phyloP scores from a whole-genome alignment of 2,329 filamentous ascomycete species.

The Scortechinia acanthostroma region DNA sequence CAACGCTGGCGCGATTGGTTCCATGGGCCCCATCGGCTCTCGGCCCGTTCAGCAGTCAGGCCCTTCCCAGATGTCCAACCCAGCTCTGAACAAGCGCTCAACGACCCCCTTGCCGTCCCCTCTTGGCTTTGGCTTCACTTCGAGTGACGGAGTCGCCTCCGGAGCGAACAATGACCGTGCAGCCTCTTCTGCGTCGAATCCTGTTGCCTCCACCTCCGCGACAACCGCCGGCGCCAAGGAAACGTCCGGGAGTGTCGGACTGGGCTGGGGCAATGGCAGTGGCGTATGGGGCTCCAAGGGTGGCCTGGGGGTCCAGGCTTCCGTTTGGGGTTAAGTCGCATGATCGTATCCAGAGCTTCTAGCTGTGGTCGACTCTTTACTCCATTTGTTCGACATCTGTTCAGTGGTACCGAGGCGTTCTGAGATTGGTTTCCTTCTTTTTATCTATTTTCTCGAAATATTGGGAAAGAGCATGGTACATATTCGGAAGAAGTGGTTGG shows the following conservation, averaged over 20 bases:
- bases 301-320: slow-evolving; percentile 79
- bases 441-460: not conserved
- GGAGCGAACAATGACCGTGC: slow-evolving; percentile 38
- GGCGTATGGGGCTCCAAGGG: slow-evolving; percentile 66
- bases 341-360: no score
- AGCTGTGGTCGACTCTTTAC: no score
- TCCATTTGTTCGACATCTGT: no score
- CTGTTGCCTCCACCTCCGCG: slow-evolving; percentile 49
- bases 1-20: slow-evolving; percentile 8
- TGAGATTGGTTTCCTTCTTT: not conserved
- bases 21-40: slow-evolving; percentile 86
- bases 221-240: slow-evolving; percentile 33
- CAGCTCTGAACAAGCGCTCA: slow-evolving; percentile 69
- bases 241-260: slow-evolving; percentile 38
- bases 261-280: slow-evolving; percentile 67
- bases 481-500: not conserved
- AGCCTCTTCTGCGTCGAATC: slow-evolving; percentile 29
- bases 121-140: slow-evolving; percentile 65
- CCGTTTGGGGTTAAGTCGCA: slow-evolving; percentile 76
- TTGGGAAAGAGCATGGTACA: not conserved
- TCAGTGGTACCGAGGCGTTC: not conserved
- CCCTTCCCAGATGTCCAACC: slow-evolving; percentile 42
- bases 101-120: slow-evolving; percentile 91
- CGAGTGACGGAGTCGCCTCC: slow-evolving; percentile 41
- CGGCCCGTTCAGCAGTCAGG: slow-evolving; percentile 56